Base-by-base conservation (phyloP, 306 rosid species). In the Prunus mongolica region DNA sequence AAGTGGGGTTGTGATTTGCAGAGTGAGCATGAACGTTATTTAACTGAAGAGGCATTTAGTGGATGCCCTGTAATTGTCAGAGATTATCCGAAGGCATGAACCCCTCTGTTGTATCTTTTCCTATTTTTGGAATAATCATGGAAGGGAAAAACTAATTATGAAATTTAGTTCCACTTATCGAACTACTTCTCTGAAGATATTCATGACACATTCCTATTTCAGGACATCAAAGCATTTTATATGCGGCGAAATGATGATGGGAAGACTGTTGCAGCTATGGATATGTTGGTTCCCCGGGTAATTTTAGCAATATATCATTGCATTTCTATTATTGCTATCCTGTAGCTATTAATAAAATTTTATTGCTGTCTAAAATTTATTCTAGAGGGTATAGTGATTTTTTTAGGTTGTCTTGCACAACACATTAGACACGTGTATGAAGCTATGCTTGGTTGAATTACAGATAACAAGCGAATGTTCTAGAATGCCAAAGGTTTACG, bases 1-100 rank as follows among this genome's bases (percentile, higher is more conserved):
- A 86, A 89, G 85, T 95, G 98, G 97, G 98, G 98, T 12, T 90
- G 91, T 83, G 98, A 95, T 87, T 86, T 95, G 79, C 98, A 95
- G 84, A 95, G 98, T 70, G 98, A 95, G 84, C 98, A 95, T 20
- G 98, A 95, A 74, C 96, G 98, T 11, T 92, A 81, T 83, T 82
- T 95, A 82, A 95, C 98, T 28, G 98, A 95, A 86, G 92, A 82
- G 86, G 96, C 92, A 75, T 95, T 88, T 75, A 82, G 80, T 57
- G 98, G 97, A 80, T 80, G 90, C 85, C 98, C 98, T 69, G 97
- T 92, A 69, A 89, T 92, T 79, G 87, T 95, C 72, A 86, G 93
- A 87, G 97, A 95, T 86, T 95, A 95, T 74, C 98, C 98, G 14
- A 92, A 92, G 98, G 98, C 83, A 90, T 82, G 72, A 56, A 38